Evolutionary conservation across 2,329 filamentous ascomycete genomes (phyloP).

Genomic region (Arthrobotrys sphaeroides): DNA sequence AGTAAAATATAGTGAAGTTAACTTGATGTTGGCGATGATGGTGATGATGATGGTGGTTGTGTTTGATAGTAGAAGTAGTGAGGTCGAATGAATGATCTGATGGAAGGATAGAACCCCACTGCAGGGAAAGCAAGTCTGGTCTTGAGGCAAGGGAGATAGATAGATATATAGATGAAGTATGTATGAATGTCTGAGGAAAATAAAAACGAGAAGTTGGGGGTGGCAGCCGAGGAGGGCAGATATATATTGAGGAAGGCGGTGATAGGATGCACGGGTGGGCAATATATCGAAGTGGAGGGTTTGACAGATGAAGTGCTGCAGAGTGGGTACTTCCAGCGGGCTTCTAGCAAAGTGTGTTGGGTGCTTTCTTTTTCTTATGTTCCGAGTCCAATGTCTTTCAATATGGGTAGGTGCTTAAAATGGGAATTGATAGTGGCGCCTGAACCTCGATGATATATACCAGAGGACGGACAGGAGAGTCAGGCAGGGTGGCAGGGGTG

Average conservation of each 20-base stretch:
- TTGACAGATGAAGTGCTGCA: conserved; percentile 51
- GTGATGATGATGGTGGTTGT: conserved; percentile 22
- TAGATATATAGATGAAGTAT: conserved; percentile 44
- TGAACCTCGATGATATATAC: conserved; percentile 54
- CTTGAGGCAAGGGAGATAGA: conserved; percentile 29
- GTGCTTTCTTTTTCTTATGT: conserved; percentile 51
- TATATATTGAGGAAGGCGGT: conserved; percentile 50
- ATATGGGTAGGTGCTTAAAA: conserved; percentile 55
- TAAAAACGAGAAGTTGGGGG: conserved; percentile 34
- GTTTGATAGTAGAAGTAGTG: conserved; percentile 27
- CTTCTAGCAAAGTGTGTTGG: conserved; percentile 39
- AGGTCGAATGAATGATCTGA: conserved; percentile 46
- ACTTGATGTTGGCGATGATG: no score
- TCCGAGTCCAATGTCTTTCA: conserved; percentile 54
- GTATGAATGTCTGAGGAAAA: conserved; percentile 54
- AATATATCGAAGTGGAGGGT: conserved; percentile 47
- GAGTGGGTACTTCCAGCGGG: conserved; percentile 50
- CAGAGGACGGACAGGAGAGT: conserved; percentile 51
- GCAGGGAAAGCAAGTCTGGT: no score
- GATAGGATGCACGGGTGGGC: conserved; percentile 48
- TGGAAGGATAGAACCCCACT: conserved; percentile 35
- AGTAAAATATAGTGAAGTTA: conserved; percentile 53
- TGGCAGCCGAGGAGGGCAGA: conserved; percentile 42
- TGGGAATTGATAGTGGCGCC: conserved; percentile 55
- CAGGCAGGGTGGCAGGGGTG: conserved; percentile 40